Evolutionary conservation across 1,284 basidiomycete species (phyloP), one percentile per base, ranked within the genome.

Genomic region (Sparassis latifolia): DNA sequence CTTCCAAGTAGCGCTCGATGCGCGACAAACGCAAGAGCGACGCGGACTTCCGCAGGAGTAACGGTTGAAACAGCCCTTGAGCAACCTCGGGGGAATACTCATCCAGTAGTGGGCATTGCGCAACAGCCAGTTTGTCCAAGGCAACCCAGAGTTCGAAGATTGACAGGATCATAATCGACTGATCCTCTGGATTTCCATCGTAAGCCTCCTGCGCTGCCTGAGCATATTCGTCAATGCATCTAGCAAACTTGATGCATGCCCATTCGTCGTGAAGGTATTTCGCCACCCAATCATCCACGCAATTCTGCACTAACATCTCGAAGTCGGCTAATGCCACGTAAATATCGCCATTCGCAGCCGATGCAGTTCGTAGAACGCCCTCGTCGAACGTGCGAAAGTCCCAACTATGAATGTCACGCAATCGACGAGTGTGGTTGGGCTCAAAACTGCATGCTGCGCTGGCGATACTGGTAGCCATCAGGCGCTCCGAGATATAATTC

Each of bases 61-160:
- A 59, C 0, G 62, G 50, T 10, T 74, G 62, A 12, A 78, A 54
- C 10, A 77, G 56, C 1, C 39, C 38, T 1, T 49, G 32, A 0
- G 69, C 61, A 0, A 80, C 57, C 52, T 77, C 78, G 0, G 76
- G 77, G 2, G 73, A 71, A 49, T 74, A 80, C 2, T 71, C 58
- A 0, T 37, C 41, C 0, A 80, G 61, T 1, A 78, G 57, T 0
- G 70, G 69, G 40, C 62, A 63, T 3, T 64, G 59, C 1, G 28
- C 29, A 5, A 69, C 57, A 4, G 58, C 66, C 1, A 73, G n/a
- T 30, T 59, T 63, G n/a, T n/a, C n/a, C n/a, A n/a, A n/a, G n/a
- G n/a, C n/a, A n/a, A n/a, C n/a, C n/a, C n/a, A n/a, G n/a, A n/a
- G n/a, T n/a, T n/a, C n/a, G n/a, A n/a, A n/a, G n/a, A n/a, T n/a